Evolutionary conservation across 179 eudicot species (phyloP).

Genomic region (Sideroxylon spinosum): DNA sequence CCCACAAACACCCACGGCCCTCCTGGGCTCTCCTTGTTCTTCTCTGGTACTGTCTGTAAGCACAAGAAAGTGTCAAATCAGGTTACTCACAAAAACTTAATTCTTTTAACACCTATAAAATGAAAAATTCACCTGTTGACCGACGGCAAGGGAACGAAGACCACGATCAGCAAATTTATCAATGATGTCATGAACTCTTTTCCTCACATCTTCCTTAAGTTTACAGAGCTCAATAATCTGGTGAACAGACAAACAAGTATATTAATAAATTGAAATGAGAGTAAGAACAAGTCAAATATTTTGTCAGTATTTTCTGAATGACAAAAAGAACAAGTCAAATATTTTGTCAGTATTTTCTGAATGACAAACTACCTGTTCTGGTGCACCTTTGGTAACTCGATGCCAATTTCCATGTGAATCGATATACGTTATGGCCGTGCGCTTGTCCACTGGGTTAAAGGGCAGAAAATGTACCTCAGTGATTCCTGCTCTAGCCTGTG

Average conservation of each 20-base stretch:
- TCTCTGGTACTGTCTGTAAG: constrained; percentile 59
- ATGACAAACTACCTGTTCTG: constrained; percentile 56
- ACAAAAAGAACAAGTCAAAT: neutral
- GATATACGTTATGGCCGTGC: constrained; percentile 72
- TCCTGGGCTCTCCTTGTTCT: constrained; percentile 68
- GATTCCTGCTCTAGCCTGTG: constrained; percentile 74
- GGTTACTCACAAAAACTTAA: neutral
- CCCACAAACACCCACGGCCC: constrained; percentile 67
- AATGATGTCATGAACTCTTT: constrained; percentile 50
- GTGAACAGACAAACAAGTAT: neutral
- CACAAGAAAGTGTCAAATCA: neutral
- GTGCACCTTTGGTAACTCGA: constrained; percentile 77
- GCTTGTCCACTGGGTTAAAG: constrained; percentile 81
- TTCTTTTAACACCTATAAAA: neutral
- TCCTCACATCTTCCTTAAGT: constrained; percentile 33
- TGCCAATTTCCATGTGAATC: constrained; percentile 63
- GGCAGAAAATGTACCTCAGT: constrained; percentile 80
- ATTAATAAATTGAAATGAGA: neutral
- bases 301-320: neutral
- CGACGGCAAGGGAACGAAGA: constrained; percentile 66
- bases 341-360: neutral
- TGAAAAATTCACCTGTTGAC: constrained; percentile 41
- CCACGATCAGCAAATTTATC: constrained; percentile 83
- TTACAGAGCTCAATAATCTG: constrained; percentile 70
- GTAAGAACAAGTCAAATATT: neutral